phyloP scores from a whole-genome alignment of 208 protist genomes.

The Acanthamoeba quina region DNA sequence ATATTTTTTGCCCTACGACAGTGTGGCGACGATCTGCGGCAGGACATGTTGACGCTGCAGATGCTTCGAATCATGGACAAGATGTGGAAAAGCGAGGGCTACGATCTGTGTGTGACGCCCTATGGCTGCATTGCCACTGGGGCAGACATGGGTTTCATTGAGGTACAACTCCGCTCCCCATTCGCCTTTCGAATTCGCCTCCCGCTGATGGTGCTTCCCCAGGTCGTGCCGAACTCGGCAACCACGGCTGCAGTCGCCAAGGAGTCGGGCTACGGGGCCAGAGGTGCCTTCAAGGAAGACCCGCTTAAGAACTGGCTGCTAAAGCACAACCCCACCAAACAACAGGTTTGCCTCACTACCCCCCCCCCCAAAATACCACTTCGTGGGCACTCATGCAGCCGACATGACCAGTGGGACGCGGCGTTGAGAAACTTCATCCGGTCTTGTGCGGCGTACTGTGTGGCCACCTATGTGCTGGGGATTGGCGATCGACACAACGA shows the following conservation, averaged over 20 bases:
- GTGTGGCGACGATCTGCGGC: conserved; percentile 94
- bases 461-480: conserved; percentile 96
- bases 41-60: conserved; percentile 96
- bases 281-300: conserved; percentile 25
- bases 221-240: conserved; percentile 20
- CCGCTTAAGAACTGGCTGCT: conserved; percentile 28
- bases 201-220: background rate
- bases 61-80: conserved; percentile 95
- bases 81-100: conserved; percentile 88
- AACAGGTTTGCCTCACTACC: background rate
- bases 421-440: background rate
- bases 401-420: background rate
- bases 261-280: conserved; percentile 17
- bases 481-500: conserved; percentile 92
- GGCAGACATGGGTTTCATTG: conserved; percentile 91
- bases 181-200: no score
- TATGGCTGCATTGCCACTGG: conserved; percentile 89
- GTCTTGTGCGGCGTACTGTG: conserved; percentile 87
- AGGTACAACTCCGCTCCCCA: conserved; percentile 83
- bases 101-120: conserved; percentile 93
- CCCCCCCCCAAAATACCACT: no score
- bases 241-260: conserved; percentile 1
- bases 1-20: background rate
- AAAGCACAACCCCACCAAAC: conserved; percentile 14
- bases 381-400: no score